Evolutionary conservation across 2,329 filamentous ascomycete species (phyloP), one percentile per base, ranked within the genome.

Genomic region (Dactylonectria macrodidyma): DNA sequence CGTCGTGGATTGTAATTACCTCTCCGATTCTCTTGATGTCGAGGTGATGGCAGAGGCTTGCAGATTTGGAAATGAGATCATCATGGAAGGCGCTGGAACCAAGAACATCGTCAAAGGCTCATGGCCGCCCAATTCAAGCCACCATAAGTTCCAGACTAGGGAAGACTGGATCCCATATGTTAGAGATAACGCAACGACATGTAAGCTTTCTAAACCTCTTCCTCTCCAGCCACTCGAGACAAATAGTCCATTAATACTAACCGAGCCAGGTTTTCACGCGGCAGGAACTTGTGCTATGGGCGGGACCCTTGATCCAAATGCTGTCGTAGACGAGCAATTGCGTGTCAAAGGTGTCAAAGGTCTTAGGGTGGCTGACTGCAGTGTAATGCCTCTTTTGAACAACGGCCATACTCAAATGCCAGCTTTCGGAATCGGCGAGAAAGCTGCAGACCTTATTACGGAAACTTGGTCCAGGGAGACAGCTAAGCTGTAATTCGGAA

Each of bases 1-100:
- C 0, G 76, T 87, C 1, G 87, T 90, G 0, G 85, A 91, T 73
- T 87, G 88, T 70, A 86, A 86, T 57, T 91, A 89, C 66, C 79
- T 91, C 3, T 84, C 82, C 2, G 84, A 91, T 68, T 85, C 86
- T 7, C 78, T 90, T 10, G 89, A 91, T 69, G 73, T 90, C 46
- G 80, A 90, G n/a, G 87, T 91, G 5, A 74, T 91, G 62, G 86
- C 82, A 2, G 89, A 91, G 74, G 89, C 85, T 0, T 90, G 88
- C 50, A 82, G 83, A 2, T 87, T 86, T 54, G 88, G 83, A 0
- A 90, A 91, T 68, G 89, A 91, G 76, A 87, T 91, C 68, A 83
- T 90, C 30, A 87, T 85, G 75, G 79, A 87, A 11, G 89, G 89
- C 0, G 80, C 81, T 2, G 89, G 87, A 0, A 91, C 89, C 1